Evolutionary conservation across 345 rosid species (phyloP), one percentile per base, ranked within the genome.

Genomic region (Euphorbia pulcherrima): DNA sequence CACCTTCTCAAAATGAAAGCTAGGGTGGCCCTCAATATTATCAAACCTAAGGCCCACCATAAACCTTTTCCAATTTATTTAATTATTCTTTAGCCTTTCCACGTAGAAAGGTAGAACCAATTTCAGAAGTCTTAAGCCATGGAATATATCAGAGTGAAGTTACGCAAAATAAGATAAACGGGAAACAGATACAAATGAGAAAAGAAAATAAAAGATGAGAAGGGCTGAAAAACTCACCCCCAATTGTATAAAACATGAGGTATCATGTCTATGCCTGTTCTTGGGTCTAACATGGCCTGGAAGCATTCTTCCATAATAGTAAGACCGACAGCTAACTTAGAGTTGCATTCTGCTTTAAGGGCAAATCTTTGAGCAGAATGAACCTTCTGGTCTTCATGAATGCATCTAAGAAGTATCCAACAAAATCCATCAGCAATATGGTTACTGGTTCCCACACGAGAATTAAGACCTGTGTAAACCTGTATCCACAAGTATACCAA

Each of bases 241-340:
- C 97, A 86, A 76, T 87, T 90, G 78, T 88, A 93, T 40, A 93
- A 68, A 79, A 85, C 84, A 68, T 90, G 97, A 60, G 98, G 94
- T 81, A 90, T 81, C 98, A 93, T 90, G 77, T 88, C 84, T 67
- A 93, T 77, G 75, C 98, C 98, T 8, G 98, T 93, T 80, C 93
- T 87, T 60, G 92, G 80, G 82, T 93, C 98, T 65, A 93, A 78
- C 98, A 93, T 93, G 53, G 98, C 80, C 76, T 79, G 88, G 85
- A 93, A 93, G 79, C 94, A 86, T 77, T 90, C 97, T 82, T 93
- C 98, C 96, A 93, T 85, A 48, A 93, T 84, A 47, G 97, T 83
- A 73, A 93, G 89, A 70, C 92, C 88, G 75, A 93, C 93, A 51
- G 88, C 96, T 75, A 93, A 77, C 65, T 88, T 93, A 28, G 96